phyloP scores from a whole-genome alignment of 805 yeast genomes.

The Saccharomyces cerevisiae region DNA sequence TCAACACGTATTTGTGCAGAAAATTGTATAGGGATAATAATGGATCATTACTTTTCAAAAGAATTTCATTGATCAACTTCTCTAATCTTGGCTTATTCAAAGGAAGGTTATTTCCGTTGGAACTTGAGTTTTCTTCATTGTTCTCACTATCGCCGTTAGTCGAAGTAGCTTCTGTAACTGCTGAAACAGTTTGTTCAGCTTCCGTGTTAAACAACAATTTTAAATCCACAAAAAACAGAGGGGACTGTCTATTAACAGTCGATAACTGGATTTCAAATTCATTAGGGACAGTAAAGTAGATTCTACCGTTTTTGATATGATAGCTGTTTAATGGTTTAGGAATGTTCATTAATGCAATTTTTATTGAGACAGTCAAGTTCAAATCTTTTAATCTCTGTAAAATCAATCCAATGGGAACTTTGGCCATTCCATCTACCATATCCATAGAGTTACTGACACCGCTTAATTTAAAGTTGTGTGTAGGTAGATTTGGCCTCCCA shows the following conservation, averaged over 20 bases:
- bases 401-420: constrained; percentile 46
- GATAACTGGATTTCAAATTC: constrained; percentile 76
- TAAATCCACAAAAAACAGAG: constrained; percentile 73
- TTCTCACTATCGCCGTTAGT: background rate
- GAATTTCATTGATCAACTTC: constrained; percentile 27
- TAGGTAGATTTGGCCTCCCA: constrained; percentile 69
- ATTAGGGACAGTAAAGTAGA: constrained; percentile 50
- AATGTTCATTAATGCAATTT: constrained; percentile 61
- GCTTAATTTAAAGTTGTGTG: constrained; percentile 45
- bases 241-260: constrained; percentile 57
- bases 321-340: constrained; percentile 62
- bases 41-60: constrained; percentile 24
- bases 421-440: constrained; percentile 7
- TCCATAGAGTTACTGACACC: constrained; percentile 13
- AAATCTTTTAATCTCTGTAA: constrained; percentile 57
- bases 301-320: constrained; percentile 66
- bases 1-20: constrained; percentile 28
- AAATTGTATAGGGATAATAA: constrained; percentile 25
- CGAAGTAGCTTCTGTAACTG: background rate
- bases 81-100: constrained; percentile 25
- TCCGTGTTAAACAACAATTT: constrained; percentile 42
- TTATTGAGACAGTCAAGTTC: constrained; percentile 62
- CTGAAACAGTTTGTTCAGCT: background rate
- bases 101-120: constrained; percentile 10
- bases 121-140: constrained; percentile 4